phyloP scores from a whole-genome alignment of 768 basidiomycete species.

The Lactarius pseudohatsudake region DNA sequence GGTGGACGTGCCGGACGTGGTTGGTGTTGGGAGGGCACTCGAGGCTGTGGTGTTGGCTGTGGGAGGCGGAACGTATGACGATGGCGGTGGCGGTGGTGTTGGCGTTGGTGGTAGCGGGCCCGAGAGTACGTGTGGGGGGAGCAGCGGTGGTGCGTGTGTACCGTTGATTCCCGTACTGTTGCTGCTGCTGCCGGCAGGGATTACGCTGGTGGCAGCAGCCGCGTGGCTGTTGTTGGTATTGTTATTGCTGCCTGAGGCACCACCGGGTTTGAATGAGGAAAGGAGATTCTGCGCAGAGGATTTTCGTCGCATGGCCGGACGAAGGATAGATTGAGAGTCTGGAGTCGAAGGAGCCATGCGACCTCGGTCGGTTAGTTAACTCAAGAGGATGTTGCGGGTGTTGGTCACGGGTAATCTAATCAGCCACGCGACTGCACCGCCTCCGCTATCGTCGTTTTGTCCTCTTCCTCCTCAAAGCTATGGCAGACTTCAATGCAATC shows the following conservation, averaged over 20 bases:
- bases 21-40: conserved; percentile 26
- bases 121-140: not conserved
- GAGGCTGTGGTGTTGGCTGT: conserved; percentile 23
- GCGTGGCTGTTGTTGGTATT: not conserved
- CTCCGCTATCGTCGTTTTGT: too few species aligned
- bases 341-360: conserved; percentile 29
- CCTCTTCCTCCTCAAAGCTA: conserved; percentile 33
- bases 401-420: conserved; percentile 17
- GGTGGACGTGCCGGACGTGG: conserved; percentile 30
- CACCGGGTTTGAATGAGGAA: conserved; percentile 59
- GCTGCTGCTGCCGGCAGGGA: too few species aligned
- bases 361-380: not conserved
- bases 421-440: conserved; percentile 10
- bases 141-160: not conserved
- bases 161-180: not conserved
- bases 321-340: conserved; percentile 34
- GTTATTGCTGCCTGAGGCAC: not conserved
- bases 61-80: conserved; percentile 3
- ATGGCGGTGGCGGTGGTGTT: not conserved
- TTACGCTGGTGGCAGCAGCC: not conserved
- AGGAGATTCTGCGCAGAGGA: conserved; percentile 84
- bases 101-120: not conserved
- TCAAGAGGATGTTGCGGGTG: conserved; percentile 6
- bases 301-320: conserved; percentile 77
- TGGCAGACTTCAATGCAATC: conserved; percentile 73